Evolutionary conservation across 2,329 filamentous ascomycete species (phyloP).

Genomic region (Berkeleyomyces basicola): DNA sequence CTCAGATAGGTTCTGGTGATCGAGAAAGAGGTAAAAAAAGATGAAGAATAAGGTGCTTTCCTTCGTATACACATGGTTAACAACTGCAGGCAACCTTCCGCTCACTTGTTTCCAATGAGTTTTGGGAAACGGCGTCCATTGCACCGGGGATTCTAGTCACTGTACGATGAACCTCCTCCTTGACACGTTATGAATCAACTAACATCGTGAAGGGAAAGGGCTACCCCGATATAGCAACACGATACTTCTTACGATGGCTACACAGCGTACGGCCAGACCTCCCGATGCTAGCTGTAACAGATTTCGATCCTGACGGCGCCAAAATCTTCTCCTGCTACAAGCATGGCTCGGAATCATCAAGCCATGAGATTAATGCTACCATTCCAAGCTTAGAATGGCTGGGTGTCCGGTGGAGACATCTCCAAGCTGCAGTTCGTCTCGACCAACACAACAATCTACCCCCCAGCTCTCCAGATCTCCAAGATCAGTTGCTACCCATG

Average conservation of each 20-base stretch:
- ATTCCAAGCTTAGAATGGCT: constrained; percentile 45
- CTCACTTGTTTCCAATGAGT: constrained; percentile 40
- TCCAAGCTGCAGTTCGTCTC: constrained; percentile 16
- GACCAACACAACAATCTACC: not conserved
- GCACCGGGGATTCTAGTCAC: constrained; percentile 52
- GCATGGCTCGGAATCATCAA: constrained; percentile 44
- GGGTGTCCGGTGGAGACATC: constrained; percentile 35
- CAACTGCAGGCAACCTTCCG: constrained; percentile 56
- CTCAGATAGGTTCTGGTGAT: constrained; percentile 54
- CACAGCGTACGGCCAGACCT: constrained; percentile 30
- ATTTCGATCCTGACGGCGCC: constrained; percentile 63
- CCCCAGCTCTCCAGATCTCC: not conserved
- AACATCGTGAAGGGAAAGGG: constrained; percentile 48
- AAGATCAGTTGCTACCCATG: constrained; percentile 24
- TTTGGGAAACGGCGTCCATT: constrained; percentile 32
- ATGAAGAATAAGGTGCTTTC: not conserved
- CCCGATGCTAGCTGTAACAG: constrained; percentile 47
- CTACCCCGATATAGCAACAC: constrained; percentile 59
- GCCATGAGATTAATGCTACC: constrained; percentile 38
- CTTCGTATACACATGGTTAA: constrained; percentile 14
- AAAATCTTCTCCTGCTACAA: constrained; percentile 60
- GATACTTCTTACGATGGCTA: constrained; percentile 43
- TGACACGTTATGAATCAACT: not conserved
- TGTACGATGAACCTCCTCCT: constrained; percentile 24
- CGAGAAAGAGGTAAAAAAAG: constrained; percentile 52